Conservation (phyloP, 1,139 yeast species). For the Suhomyces yuchorum region DNA sequence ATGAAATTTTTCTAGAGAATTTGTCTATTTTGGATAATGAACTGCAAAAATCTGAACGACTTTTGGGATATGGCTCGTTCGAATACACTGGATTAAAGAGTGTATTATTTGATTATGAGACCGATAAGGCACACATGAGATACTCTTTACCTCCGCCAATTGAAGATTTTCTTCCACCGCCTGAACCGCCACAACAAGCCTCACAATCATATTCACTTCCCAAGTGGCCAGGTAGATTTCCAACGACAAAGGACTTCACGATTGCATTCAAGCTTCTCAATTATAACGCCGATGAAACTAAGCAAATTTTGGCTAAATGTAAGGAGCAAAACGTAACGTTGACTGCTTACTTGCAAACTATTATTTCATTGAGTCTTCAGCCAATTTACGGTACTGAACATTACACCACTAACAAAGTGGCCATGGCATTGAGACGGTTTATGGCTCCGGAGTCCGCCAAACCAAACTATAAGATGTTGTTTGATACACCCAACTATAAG, state of each 20-base stretch:
- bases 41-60: constrained; percentile 14
- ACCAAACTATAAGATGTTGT: constrained; percentile 22
- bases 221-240: constrained; percentile 40
- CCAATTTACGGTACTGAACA: constrained; percentile 30
- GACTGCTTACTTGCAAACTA: constrained; percentile 36
- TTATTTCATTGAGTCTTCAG: constrained; percentile 30
- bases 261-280: constrained; percentile 37
- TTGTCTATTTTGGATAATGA: constrained; percentile 25
- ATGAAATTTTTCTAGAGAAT: constrained; percentile 37
- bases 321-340: constrained; percentile 35
- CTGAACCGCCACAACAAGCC: background rate
- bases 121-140: constrained; percentile 24
- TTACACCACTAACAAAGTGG: constrained; percentile 32
- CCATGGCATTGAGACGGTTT: constrained; percentile 40
- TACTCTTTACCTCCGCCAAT: constrained; percentile 40
- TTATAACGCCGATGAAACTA: constrained; percentile 29
- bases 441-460: constrained; percentile 21
- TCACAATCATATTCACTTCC: constrained; percentile 11
- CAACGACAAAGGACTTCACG: constrained; percentile 22
- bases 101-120: constrained; percentile 24
- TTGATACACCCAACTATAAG: constrained; percentile 24
- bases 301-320: constrained; percentile 30
- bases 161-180: constrained; percentile 28
- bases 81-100: constrained; percentile 14
- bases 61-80: constrained; percentile 19